Evolutionary conservation across 2,329 filamentous ascomycete species (phyloP), one percentile per base, ranked within the genome.

Genomic region (Aspergillus aculeatinus): DNA sequence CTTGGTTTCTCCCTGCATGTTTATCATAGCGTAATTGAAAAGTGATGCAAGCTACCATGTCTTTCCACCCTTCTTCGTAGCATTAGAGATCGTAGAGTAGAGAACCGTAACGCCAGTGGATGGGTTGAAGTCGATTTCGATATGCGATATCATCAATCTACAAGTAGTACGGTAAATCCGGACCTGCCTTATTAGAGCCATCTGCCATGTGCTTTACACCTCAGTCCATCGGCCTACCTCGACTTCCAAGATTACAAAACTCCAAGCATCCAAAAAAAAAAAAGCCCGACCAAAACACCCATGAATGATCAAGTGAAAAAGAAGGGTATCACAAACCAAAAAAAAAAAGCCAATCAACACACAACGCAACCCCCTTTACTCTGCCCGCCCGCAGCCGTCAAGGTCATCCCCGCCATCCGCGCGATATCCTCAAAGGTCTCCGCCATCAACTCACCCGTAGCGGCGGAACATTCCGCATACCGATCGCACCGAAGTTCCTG

Each of bases 341-440:
- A 33, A 9, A 35, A 35, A 35, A 4, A 35, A 16, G 10, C 57
- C 48, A 48, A 33, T 77, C 64, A 82, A 67, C 80, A 72, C 57
- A 81, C 68, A 50, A 59, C 63, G 67, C 80, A 82, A 5, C 72
- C 74, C 2, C 77, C 78, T 25, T 76, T 70, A 48, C 72, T 79
- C 70, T 82, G 80, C 0, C 78, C 84, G 2, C 84, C 84, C 21
- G 76, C 75, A 19, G 79, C 78, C 1, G 83, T 86, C 6, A 81
- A 86, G 2, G 83, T 85, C 76, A 79, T 82, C n/a, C 81, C 85
- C 4, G 83, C 82, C 31, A 83, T 81, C 68, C 75, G 80, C 10
- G 84, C 83, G 21, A 88, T 77, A 70, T 88, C 85, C 67, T 88
- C 85, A 60, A 87, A 79, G 0, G 85, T 83, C 70, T 87, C 81